These are phyloP conservation scores for Fusarium tuaranense DNA, from an alignment of 2,329 filamentous ascomycete species.

Conservation along the genomic window DNA sequence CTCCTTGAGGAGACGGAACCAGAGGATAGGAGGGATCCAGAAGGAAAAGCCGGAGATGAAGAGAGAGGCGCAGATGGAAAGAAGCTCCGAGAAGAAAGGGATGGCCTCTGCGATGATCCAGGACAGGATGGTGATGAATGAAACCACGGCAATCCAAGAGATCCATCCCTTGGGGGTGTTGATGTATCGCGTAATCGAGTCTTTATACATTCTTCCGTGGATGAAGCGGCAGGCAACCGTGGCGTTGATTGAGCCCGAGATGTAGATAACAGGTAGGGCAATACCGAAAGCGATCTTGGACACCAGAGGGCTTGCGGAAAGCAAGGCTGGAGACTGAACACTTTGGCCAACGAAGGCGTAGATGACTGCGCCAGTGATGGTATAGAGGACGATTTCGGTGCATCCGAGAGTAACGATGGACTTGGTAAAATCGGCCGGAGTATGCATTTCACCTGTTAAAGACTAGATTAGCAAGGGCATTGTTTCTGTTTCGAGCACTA, in stretches of 20 bases:
- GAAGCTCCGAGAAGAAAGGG: slow-evolving; percentile 5
- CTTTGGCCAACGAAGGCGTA: neutral
- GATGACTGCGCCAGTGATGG: neutral
- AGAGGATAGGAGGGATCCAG: slow-evolving; percentile 4
- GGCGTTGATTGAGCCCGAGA: slow-evolving; percentile 1
- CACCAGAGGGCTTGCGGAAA: neutral
- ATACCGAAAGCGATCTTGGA: neutral
- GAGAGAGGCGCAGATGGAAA: neutral
- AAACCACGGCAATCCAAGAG: neutral
- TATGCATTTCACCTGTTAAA: neutral
- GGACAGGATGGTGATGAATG: neutral
- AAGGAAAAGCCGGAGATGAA: slow-evolving; percentile 7
- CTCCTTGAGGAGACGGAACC: slow-evolving; percentile 1
- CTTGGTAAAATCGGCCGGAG: neutral
- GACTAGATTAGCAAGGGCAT: neutral
- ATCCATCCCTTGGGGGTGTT: slow-evolving; percentile 1
- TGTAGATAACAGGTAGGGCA: neutral
- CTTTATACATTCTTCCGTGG: neutral
- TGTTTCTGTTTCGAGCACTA: too few species aligned
- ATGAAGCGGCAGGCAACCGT: neutral
- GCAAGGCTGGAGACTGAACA: neutral
- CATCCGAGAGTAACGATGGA: slow-evolving; percentile 1
- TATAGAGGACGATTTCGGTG: neutral
- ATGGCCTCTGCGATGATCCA: slow-evolving; percentile 4
- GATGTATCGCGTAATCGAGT: neutral